Evolutionary conservation across 2,329 filamentous ascomycete genomes (phyloP).

Genomic region (Ophiostoma perfectum): DNA sequence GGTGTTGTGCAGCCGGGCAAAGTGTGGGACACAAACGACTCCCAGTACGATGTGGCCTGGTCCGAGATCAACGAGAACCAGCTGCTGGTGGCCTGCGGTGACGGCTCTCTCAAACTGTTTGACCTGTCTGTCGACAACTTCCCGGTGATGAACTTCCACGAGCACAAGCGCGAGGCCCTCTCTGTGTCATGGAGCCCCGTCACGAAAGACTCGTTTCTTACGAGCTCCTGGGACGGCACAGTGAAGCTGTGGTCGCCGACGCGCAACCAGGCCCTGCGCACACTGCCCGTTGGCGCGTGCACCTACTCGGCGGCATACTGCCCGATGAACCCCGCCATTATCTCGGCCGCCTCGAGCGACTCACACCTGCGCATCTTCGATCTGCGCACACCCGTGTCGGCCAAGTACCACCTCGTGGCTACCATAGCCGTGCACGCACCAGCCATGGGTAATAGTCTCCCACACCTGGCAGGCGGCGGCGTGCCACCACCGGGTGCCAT

Average conservation of each 20-base stretch:
- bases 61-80: constrained; percentile 97
- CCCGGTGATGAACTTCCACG: constrained; percentile 85
- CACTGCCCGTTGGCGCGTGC: constrained; percentile 85
- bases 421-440: constrained; percentile 77
- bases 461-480: constrained; percentile 27
- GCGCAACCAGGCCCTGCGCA: constrained; percentile 66
- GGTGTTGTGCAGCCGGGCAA: constrained; percentile 75
- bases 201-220: constrained; percentile 83
- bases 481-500: constrained; percentile 29
- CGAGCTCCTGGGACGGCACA: constrained; percentile 92
- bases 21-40: constrained; percentile 90
- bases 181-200: constrained; percentile 89
- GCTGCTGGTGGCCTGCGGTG: constrained; percentile 79
- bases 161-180: constrained; percentile 90
- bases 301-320: constrained; percentile 92
- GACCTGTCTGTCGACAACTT: constrained; percentile 77
- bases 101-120: constrained; percentile 92
- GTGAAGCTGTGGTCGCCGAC: constrained; percentile 95
- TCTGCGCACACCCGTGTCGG: constrained; percentile 75
- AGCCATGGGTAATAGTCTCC: constrained; percentile 35
- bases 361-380: constrained; percentile 88
- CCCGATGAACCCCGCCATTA: constrained; percentile 76
- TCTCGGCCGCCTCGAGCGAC: constrained; percentile 85
- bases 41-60: constrained; percentile 91
- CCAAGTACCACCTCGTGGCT: constrained; percentile 79